Base-by-base conservation (phyloP, 306 rosid genomes). In the Vachellia collinsii region DNA sequence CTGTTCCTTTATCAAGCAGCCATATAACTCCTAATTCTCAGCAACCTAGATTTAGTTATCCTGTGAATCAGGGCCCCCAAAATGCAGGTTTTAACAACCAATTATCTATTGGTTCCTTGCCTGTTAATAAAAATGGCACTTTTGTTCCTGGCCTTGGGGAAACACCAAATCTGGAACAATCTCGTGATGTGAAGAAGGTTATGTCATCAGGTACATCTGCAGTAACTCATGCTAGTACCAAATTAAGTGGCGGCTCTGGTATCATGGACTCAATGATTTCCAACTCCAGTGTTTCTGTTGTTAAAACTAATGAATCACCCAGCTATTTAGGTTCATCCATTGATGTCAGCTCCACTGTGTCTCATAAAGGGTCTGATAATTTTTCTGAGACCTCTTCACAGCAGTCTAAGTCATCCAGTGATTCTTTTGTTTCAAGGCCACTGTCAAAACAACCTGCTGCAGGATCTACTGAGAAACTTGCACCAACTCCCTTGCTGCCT, bases 1-100 rank as follows among this genome's bases (percentile, higher is more conserved):
- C 98, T 70, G 89, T 84, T 79, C 87, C 97, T 25, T 74, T 90
- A 83, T 80, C 97, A 34, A 83, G 85, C 78, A 85, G 85, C 83
- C 94, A 83, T 42, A 76, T 86, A 71, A 85, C 94, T 74, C 84
- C 95, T 25, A 93, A 76, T 84, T 83, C 94, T 74, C 99, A 93
- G 83, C 88, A 87, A 46, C 84, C 89, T 17, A 75, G 90, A 72
- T 89, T 87, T 84, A 89, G 86, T 80, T 90, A 88, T 87, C 82
- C 86, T 48, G 87, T 76, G 72, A 79, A 70, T 80, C 93, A 90
- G 85, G 94, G 88, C 69, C 72, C 90, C 11, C 97, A 85, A 82
- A 88, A 70, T 82, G 84, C 70, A 14, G 34, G 88, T 13, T 83
- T 83, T 77, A 72, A 85, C 81, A 92, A 83, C 83, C 83, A 87